These are phyloP conservation scores for Erythrophleum fordii DNA, from an alignment of 306 rosid species.

Conservation along the genomic window DNA sequence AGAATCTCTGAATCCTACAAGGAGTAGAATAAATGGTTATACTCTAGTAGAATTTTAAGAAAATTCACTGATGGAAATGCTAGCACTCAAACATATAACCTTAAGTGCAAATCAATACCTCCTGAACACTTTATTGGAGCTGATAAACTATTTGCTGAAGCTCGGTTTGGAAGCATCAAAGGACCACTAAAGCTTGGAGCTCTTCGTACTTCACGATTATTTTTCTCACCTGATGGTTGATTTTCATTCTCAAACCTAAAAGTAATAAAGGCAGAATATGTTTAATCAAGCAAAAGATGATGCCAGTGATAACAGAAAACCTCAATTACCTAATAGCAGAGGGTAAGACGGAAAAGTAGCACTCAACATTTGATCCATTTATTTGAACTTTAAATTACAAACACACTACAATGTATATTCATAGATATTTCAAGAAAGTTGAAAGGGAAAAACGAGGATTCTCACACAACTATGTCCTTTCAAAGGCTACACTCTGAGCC, in stretches of 20 bases:
- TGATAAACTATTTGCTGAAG: constrained; percentile 99
- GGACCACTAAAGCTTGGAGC: constrained; percentile 98
- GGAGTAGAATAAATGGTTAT: constrained; percentile 21
- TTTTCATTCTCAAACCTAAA: constrained; percentile 77
- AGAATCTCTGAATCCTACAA: constrained; percentile 87
- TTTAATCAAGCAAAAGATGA: constrained; percentile 17
- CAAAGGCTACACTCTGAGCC: constrained; percentile 9
- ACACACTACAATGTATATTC: not conserved
- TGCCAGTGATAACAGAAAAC: constrained; percentile 13
- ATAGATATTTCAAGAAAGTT: constrained; percentile 21
- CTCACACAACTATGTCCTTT: not conserved
- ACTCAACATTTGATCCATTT: constrained; percentile 9
- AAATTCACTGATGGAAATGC: not conserved
- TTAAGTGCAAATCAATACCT: constrained; percentile 57
- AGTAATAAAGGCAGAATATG: constrained; percentile 35
- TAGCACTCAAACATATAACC: constrained; percentile 32
- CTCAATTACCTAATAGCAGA: constrained; percentile 32
- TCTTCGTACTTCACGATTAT: constrained; percentile 64
- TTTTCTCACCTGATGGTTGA: constrained; percentile 58
- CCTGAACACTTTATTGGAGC: constrained; percentile 98
- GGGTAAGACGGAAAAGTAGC: constrained; percentile 12
- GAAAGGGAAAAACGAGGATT: constrained; percentile 18
- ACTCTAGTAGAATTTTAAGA: not conserved
- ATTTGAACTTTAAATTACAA: constrained; percentile 31
- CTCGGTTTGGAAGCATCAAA: constrained; percentile 95